Evolutionary conservation across 2,329 filamentous ascomycete genomes (phyloP).

Genomic region (Arthroderma sp.): DNA sequence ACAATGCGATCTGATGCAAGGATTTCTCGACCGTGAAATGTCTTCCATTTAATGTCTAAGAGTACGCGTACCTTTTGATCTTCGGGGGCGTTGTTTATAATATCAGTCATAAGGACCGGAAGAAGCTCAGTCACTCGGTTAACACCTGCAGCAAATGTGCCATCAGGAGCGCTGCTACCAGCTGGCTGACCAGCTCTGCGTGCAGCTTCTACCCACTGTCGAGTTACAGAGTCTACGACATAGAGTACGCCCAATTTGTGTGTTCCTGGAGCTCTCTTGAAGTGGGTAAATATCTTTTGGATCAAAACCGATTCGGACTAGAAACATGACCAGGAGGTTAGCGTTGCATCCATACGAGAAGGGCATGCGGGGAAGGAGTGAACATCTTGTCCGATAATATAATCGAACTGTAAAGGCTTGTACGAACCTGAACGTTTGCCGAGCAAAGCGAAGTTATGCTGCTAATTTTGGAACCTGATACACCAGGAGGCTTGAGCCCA

Average conservation of each 20-base stretch:
- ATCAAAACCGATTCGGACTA: constrained; percentile 91
- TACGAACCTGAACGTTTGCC: constrained; percentile 74
- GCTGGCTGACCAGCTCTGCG: constrained; percentile 72
- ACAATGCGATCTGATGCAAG: constrained; percentile 1
- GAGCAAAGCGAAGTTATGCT: constrained; percentile 79
- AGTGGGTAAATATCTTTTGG: constrained; percentile 91
- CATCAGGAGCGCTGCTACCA: constrained; percentile 69
- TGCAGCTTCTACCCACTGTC: constrained; percentile 95
- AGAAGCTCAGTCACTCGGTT: constrained; percentile 93
- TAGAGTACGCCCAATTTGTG: constrained; percentile 99
- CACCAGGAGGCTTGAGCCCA: constrained; percentile 78
- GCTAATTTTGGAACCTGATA: constrained; percentile 83
- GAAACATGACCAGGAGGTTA: constrained; percentile 12
- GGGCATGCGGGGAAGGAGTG: not conserved
- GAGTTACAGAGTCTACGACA: constrained; percentile 99
- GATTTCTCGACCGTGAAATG: not conserved
- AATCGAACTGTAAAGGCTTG: constrained; percentile 6
- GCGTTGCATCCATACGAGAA: no score
- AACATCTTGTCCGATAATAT: not conserved
- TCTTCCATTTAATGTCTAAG: constrained; percentile 11
- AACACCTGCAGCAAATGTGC: constrained; percentile 88
- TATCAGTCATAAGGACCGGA: constrained; percentile 88
- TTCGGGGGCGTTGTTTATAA: constrained; percentile 71
- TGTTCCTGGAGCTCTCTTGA: constrained; percentile 85
- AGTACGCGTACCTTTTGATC: constrained; percentile 83